Percentiles rank a stretch among this genome's conserved stretches.
These are phyloP conservation scores for Myrmaecium sp. DNA, from an alignment of 2,329 filamentous ascomycete species.

Conservation along the genomic window DNA sequence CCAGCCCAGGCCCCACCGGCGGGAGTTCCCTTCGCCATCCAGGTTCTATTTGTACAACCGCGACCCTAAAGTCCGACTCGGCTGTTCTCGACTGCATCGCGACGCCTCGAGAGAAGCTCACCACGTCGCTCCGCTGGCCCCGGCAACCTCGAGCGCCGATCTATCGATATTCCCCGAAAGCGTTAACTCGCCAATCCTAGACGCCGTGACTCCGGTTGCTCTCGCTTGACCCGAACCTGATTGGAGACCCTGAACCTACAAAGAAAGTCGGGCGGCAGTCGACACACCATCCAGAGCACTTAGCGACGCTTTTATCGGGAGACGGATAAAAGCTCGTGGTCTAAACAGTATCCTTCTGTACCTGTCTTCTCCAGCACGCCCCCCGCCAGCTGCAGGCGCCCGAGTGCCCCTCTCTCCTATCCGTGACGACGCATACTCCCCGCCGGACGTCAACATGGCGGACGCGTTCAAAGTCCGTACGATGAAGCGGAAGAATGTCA, in stretches of 20 bases:
- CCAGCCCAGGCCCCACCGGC: conserved; percentile 2
- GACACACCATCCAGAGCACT: too few relatives aligned
- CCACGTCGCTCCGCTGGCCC: too few relatives aligned
- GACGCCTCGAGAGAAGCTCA: neutral
- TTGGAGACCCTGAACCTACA: conserved; percentile 21
- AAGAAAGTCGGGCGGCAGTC: too few relatives aligned
- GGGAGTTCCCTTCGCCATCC: conserved; percentile 4
- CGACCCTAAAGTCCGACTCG: neutral
- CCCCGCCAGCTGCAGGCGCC: conserved; percentile 1
- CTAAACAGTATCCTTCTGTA: too few relatives aligned
- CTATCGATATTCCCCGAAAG: too few relatives aligned
- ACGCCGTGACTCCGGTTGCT: conserved; percentile 22
- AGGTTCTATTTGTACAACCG: conserved; percentile 3
- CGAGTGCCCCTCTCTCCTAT: conserved; percentile 1
- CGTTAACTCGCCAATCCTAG: conserved; percentile 22
- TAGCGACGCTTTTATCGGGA: too few relatives aligned
- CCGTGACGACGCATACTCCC: conserved; percentile 1
- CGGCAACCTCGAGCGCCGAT: too few relatives aligned
- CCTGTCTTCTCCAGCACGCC: conserved; percentile 1
- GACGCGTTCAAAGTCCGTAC: conserved; percentile 52
- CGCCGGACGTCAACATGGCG: conserved; percentile 29
- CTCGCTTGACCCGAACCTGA: conserved; percentile 15
- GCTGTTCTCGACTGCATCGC: neutral
- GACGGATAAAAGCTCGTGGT: too few relatives aligned
- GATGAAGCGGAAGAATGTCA: conserved; percentile 98